These are phyloP conservation scores for Melocanna baccifera DNA, from an alignment of 176 grass and related monocot species.

Conservation along the genomic window DNA sequence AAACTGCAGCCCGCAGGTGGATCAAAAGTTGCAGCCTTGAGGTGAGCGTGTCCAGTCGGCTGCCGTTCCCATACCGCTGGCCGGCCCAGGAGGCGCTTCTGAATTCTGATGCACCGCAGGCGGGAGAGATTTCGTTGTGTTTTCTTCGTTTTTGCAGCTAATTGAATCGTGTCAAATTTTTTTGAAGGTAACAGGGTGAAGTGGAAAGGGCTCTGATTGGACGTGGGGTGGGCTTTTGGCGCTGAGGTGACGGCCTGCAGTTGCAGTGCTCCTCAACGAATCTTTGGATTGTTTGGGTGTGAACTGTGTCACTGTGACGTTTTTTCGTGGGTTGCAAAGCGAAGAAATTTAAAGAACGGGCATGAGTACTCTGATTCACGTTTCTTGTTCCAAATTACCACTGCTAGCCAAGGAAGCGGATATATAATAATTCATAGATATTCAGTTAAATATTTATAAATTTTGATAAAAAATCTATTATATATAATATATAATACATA, in stretches of 20 bases:
- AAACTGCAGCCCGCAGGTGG: background rate
- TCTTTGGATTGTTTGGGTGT: background rate
- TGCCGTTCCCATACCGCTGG: background rate
- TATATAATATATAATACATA: too few relatives aligned
- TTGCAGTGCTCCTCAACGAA: background rate
- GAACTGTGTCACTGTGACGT: too few relatives aligned
- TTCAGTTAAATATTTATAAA: too few relatives aligned
- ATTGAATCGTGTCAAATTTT: background rate
- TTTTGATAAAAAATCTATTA: too few relatives aligned
- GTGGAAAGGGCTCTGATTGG: background rate
- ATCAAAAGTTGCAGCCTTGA: background rate
- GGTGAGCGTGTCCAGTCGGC: background rate
- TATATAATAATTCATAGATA: too few relatives aligned
- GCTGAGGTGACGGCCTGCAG: constrained; percentile 11
- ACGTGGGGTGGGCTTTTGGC: background rate
- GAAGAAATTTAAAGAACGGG: background rate
- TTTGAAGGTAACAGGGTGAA: too few relatives aligned
- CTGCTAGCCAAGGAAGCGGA: background rate
- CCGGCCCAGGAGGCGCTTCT: background rate
- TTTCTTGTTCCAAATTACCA: background rate
- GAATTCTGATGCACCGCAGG: background rate
- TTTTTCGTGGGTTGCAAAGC: background rate
- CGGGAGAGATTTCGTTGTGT: background rate
- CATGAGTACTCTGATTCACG: background rate
- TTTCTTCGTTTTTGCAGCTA: background rate